A percentile compares a stretch with the other conserved stretches of the same genome.
phyloP scores from a whole-genome alignment of 495 filamentous ascomycete species.

The Acidiella bohemica region DNA sequence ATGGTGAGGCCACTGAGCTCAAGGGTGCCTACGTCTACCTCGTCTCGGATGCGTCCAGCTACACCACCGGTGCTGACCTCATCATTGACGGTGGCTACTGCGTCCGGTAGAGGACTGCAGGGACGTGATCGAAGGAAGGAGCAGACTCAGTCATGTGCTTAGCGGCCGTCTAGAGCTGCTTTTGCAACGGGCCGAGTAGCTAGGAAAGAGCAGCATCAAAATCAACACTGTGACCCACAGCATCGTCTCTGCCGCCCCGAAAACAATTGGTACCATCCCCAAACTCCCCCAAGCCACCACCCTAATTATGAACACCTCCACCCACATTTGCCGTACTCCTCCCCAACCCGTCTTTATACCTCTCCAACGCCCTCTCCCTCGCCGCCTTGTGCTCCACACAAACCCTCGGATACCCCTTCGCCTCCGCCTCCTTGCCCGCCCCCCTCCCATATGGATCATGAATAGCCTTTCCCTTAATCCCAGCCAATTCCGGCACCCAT shows the following conservation, averaged over 20 bases:
- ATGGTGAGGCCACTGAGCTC: slow-evolving; percentile 66
- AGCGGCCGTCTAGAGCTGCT: too few species aligned
- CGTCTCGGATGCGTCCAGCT: slow-evolving; percentile 47
- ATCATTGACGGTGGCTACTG: slow-evolving; percentile 45
- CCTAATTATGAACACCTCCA: slow-evolving; percentile 18
- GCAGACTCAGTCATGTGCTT: too few species aligned
- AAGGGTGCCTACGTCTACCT: slow-evolving; percentile 77
- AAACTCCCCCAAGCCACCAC: neutral
- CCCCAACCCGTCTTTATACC: slow-evolving; percentile 58
- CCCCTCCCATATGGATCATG: slow-evolving; percentile 69
- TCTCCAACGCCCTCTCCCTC: slow-evolving; percentile 50
- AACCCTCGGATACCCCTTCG: slow-evolving; percentile 57
- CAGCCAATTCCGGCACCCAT: slow-evolving; percentile 58
- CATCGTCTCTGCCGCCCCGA: too few species aligned
- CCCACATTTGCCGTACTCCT: slow-evolving; percentile 33
- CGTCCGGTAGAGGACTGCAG: slow-evolving; percentile 16
- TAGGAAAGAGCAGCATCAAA: too few species aligned
- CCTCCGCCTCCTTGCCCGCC: slow-evolving; percentile 41
- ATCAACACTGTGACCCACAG: too few species aligned
- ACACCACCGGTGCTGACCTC: slow-evolving; percentile 38
- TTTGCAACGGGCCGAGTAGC: too few species aligned
- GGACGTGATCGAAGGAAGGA: too few species aligned
- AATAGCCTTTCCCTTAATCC: slow-evolving; percentile 48
- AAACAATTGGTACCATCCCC: too few species aligned
- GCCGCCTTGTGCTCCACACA: slow-evolving; percentile 61